A percentile compares a stretch with the other conserved stretches of the same genome.
Evolutionary conservation across 805 yeast species (phyloP).

Genomic region (Candida michaelii): DNA sequence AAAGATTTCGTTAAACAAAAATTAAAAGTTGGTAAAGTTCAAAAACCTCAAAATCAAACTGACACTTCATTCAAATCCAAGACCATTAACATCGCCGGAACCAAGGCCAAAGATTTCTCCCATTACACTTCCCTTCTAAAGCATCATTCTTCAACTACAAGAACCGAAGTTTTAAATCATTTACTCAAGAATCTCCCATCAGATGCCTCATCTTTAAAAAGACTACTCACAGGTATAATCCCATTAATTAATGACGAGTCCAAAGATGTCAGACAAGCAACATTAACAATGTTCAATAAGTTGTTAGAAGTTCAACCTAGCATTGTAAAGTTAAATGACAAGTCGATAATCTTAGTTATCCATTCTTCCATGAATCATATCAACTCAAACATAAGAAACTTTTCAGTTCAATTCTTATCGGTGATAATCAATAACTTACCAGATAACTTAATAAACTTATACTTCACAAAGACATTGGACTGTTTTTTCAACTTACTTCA

Average conservation of each 20-base stretch:
- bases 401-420: slow-evolving; percentile 66
- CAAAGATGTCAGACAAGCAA: slow-evolving; percentile 58
- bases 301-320: slow-evolving; percentile 52
- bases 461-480: slow-evolving; percentile 69
- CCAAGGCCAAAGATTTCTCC: slow-evolving; percentile 37
- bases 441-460: slow-evolving; percentile 55
- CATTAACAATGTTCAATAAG: slow-evolving; percentile 47
- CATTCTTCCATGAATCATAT: slow-evolving; percentile 95
- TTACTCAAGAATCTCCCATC: slow-evolving; percentile 54
- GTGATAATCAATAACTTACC: slow-evolving; percentile 57
- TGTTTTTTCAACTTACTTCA: slow-evolving; percentile 69
- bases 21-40: slow-evolving; percentile 84
- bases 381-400: slow-evolving; percentile 68
- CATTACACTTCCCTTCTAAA: slow-evolving; percentile 68
- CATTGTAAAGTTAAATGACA: slow-evolving; percentile 59
- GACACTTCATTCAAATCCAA: slow-evolving; percentile 83
- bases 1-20: slow-evolving; percentile 78
- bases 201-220: slow-evolving; percentile 51
- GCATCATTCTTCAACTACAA: slow-evolving; percentile 69
- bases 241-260: slow-evolving; percentile 71
- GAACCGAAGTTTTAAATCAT: slow-evolving; percentile 66
- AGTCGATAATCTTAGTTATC: slow-evolving; percentile 65
- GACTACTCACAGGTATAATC: slow-evolving; percentile 53
- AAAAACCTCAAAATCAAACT: slow-evolving; percentile 72
- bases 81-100: slow-evolving; percentile 44